Evolutionary conservation across 352 stramenopile species (phyloP), one percentile per base, ranked within the genome.

Genomic region (Phytophthora hybrid): DNA sequence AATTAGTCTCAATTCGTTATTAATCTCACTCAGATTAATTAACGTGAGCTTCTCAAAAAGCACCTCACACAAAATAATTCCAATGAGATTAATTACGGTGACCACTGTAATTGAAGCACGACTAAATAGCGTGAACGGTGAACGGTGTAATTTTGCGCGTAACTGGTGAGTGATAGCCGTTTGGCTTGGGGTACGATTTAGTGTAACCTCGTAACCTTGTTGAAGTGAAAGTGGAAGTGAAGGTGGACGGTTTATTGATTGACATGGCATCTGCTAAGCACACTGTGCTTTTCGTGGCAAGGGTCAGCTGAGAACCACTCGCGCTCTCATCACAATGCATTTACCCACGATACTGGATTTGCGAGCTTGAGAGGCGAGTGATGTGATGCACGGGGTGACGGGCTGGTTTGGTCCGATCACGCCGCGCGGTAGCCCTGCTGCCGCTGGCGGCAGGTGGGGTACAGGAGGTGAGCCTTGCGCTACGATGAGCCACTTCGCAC

Each of bases 261-360:
- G 14, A 31, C 26, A 4, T 31, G 26, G 26, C 26, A 5, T 29
- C 2, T 29, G 26, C 26, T 29, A 31, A 31, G 26, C 4, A 31
- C 26, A 31, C 26, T 23, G 18, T 55, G 11, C 49, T 26, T 55
- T 55, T 32, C 21, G 56, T 18, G 54, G 31, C 44, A 70, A 74
- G 67, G 60, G 60, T 63, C 67, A 70, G 53, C 60, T 68, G 23
- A 29, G 32, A 66, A 59, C 59, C 19, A 34, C 37, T 62, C 19
- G 29, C 26, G 14, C 59, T 46, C 10, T 16, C 16, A 65, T 44
- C 59, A 34, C 59, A 34, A 10, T 52, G 49, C 49, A 31, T 54
- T 44, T 51, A 56, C 57, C 57, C 39, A 19, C 52, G 21, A 21
- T 13, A 58, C 19, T 18, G 52, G 47, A 55, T 52, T 29, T 51